Evolutionary conservation across 2,329 filamentous ascomycete genomes (phyloP), one percentile per base, ranked within the genome.

Genomic region (Aspergillus versicolor): DNA sequence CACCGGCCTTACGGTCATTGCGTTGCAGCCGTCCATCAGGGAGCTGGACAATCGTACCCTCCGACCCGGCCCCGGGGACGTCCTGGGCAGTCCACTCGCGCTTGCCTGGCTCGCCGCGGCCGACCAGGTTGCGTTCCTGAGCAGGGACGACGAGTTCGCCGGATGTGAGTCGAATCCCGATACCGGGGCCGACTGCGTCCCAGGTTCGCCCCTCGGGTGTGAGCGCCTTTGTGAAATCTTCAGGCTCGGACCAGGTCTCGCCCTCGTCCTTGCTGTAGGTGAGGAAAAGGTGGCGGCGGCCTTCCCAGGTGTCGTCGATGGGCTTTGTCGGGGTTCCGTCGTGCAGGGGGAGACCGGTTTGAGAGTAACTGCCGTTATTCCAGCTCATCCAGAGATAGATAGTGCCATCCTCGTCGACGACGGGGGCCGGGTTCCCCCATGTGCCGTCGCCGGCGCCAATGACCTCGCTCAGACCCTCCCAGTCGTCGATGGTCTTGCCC

Each of bases 361-460:
- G 68, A 59, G 65, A 69, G 60, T 69, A 68, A 24, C 43, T 58
- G 51, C 57, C 66, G 27, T 52, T 56, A 54, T 71, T 70, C 68
- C 67, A 69, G 49, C 60, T 68, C 52, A 69, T 48, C 51, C 69
- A 71, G 12, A 71, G 63, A 54, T 71, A 71, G 58, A 71, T 65
- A 37, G 67, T 71, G 44, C 59, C 57, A 42, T 66, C 67, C 2
- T 40, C 21, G 52, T 70, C 68, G 6, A 69, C 64, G 21, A 70
- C 68, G 2, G 68, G 56, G 7, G 68, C 68, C 3, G 68, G 67
- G 49, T 71, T 71, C n/a, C 65, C 65, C 68, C 68, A 70, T 3
- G 65, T 67, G 6, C 67, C 66, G 17, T 58, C 52, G 2, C 63
- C 65, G 27, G 52, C 54, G 11, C 63, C 64, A 11, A 67, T 54